These are phyloP conservation scores for Flaveria linearis DNA, from an alignment of 129 eudicot species.

Conservation along the genomic window DNA sequence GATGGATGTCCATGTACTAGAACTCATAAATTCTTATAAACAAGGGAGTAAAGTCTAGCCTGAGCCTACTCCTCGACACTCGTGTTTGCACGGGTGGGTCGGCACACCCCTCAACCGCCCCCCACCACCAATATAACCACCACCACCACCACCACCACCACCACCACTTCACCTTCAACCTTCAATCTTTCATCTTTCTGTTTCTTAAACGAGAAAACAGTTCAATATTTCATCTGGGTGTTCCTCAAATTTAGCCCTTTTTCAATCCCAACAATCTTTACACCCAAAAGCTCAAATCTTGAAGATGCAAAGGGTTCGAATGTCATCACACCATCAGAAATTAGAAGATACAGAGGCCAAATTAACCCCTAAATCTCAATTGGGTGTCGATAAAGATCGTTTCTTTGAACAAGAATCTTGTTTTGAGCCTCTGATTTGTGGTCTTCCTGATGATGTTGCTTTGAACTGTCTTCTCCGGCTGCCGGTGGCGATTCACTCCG, in stretches of 20 bases:
- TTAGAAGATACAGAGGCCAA: conserved; percentile 62
- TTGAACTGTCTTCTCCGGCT: conserved; percentile 76
- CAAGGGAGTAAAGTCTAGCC: conserved; percentile 24
- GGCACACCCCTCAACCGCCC: conserved; percentile 34
- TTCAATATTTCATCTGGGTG: neutral
- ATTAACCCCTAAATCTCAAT: conserved; percentile 51
- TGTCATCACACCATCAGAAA: conserved; percentile 64
- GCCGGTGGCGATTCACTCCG: conserved; percentile 57
- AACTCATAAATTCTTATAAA: too few relatives aligned
- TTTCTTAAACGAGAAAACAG: too few relatives aligned
- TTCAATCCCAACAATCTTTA: neutral
- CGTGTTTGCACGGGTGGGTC: conserved; percentile 49
- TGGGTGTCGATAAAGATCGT: conserved; percentile 40
- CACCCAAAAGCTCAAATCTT: neutral
- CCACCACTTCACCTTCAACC: neutral
- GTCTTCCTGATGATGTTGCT: conserved; percentile 91
- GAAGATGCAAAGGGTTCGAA: conserved; percentile 76
- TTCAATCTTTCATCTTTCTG: neutral
- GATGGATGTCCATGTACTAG: too few relatives aligned
- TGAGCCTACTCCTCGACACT: conserved; percentile 18
- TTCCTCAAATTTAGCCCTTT: conserved; percentile 12
- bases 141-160: neutral
- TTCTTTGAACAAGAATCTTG: conserved; percentile 44
- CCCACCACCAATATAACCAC: conserved; percentile 30
- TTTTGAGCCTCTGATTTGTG: conserved; percentile 69